Percentiles rank a stretch among this genome's conserved stretches.
Conservation (phyloP, 345 rosid genomes). For the Brassica napus region Da-Ae NC_063439.1:5793001-5793500, state of each 20-base stretch:
- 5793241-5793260: conserved; percentile 78
- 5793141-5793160: conserved; percentile 73
- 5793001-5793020: conserved; percentile 57
- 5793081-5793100: background rate
- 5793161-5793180: conserved; percentile 80
- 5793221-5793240: conserved; percentile 87
- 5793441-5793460: background rate
- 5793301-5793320: too few species aligned
- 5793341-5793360: conserved; percentile 80
- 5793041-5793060: conserved; percentile 54
- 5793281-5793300: background rate
- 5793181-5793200: conserved; percentile 97
- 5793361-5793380: conserved; percentile 78
- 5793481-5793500: conserved; percentile 54
- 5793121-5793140: conserved; percentile 70
- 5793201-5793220: conserved; percentile 86
- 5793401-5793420: conserved; percentile 78
- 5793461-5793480: background rate
- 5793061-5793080: conserved; percentile 89
- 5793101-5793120: conserved; percentile 6
- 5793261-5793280: background rate
- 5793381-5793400: conserved; percentile 69
- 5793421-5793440: conserved; percentile 85
- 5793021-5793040: conserved; percentile 42
- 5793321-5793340: conserved; percentile 13